Evolutionary conservation across 1,284 basidiomycete genomes (phyloP), one percentile per base, ranked within the genome.

Genomic region (Cutaneotrichosporon cyanovorans): DNA sequence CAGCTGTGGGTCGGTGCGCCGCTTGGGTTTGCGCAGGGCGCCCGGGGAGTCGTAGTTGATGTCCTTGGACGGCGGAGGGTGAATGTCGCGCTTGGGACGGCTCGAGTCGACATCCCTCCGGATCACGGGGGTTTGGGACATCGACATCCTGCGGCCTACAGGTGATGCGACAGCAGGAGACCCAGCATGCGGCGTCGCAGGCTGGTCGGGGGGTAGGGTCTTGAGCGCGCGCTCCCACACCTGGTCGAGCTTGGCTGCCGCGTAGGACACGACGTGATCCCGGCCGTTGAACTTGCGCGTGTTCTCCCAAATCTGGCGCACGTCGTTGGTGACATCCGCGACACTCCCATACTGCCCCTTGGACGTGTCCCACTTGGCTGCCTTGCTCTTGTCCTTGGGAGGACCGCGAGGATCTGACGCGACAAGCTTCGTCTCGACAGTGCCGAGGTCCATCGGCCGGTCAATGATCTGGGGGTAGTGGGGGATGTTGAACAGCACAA

Each of bases 21-120:
- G 83, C 53, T 76, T 77, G n/a, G 63, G 47, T 74, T 76, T 64
- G 61, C 62, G 65, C 45, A 66, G 66, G 8, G 58, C 42, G 23
- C 55, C 60, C n/a, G 68, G 59, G 36, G 71, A 77, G 61, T 90
- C 86, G 66, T 91, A 95, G 0, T 85, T 80, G 18, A 95, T 73
- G 60, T 97, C 93, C 69, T 90, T 91, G 0, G 90, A 83, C 14
- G 90, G 83, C 16, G 92, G 92, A 11, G 92, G 89, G 62, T 96
- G 91, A 33, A 96, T 92, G 69, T 97, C 93, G 44, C 93, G 86
- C 74, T 96, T 96, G 1, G 93, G 93, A 18, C 93, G 81, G n/a
- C 80, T 78, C 22, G 72, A 73, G 51, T 80, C 73, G 37, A 75
- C 76, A 11, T 69, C 70, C 7, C 70, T 65, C 20, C 71, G 66